Evolutionary conservation across 2,329 filamentous ascomycete species (phyloP), one percentile per base, ranked within the genome.

Genomic region (Emergomyces africanus): DNA sequence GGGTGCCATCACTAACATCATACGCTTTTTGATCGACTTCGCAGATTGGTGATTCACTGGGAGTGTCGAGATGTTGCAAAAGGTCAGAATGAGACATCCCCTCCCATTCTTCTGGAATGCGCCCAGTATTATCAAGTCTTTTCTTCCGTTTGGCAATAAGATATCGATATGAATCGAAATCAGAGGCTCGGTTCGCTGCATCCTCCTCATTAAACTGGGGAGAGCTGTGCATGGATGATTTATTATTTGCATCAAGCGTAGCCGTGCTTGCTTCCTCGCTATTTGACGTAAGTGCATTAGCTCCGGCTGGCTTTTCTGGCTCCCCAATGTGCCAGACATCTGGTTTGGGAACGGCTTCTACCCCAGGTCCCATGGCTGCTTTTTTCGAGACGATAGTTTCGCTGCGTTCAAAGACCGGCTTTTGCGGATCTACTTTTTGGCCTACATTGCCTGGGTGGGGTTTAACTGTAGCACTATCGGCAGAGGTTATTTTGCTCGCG

Each of bases 321-420:
- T 30, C 33, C 8, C 51, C 33, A 48, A 59, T 54, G 8, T 39
- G 46, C 55, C 56, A 59, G 6, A 55, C 59, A 51, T 57, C 57
- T 54, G 42, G 33, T 10, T 15, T 49, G n/a, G 12, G n/a, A 23
- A 6, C 35, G 5, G 25, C 33, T 20, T 23, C 41, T n/a, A 10
- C 20, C 3, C 3, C 51, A 8, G 33, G 20, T 10, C 5, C 14
- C 8, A 39, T 35, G 5, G 33, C 14, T 35, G 30, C 1, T 49
- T 37, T 42, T 42, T 15, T 46, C 39, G 37, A 30, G 42, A n/a
- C n/a, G 14, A 6, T n/a, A 33, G 37, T 57, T 35, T 54, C 3
- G 5, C 14, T 39, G n/a, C 30, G 12, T 20, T 53, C 33, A 39
- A 37, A 3, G n/a, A 8, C 4, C 37, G n/a, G 12, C 50, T 10